These are phyloP conservation scores for Neolentinus lepideus DNA, from an alignment of 1,284 basidiomycete genomes.

Conservation along the genomic window DNA sequence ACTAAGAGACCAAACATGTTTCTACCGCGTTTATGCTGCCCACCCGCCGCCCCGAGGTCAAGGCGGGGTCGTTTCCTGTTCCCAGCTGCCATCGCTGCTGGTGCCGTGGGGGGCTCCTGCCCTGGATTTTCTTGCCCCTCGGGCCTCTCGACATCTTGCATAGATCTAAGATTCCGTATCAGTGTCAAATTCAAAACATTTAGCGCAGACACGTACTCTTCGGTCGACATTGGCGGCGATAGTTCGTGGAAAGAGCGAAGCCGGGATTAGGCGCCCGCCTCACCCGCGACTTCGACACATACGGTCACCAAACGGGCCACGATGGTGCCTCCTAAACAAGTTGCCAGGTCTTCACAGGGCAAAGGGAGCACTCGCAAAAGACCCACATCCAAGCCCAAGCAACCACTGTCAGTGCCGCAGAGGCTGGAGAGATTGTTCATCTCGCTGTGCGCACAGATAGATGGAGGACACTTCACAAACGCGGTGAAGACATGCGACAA, in stretches of 20 bases:
- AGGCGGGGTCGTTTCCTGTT: constrained; percentile 63
- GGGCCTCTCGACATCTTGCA: constrained; percentile 16
- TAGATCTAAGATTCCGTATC: constrained; percentile 6
- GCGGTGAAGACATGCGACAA: constrained; percentile 87
- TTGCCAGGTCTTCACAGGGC: neutral
- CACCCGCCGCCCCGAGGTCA: constrained; percentile 43
- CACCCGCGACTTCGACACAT: constrained; percentile 8
- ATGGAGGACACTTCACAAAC: constrained; percentile 74
- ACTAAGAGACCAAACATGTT: constrained; percentile 76
- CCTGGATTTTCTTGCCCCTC: constrained; percentile 14
- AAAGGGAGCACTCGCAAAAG: neutral
- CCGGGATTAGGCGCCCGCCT: neutral
- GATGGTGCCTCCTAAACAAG: constrained; percentile 10
- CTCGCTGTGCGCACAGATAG: constrained; percentile 77
- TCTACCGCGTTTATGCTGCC: constrained; percentile 74
- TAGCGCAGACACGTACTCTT: constrained; percentile 32
- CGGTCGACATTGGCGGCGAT: constrained; percentile 39
- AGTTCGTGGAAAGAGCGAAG: constrained; percentile 9
- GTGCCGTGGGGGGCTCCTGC: constrained; percentile 15
- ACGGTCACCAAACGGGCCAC: neutral
- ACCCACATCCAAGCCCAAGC: constrained; percentile 26
- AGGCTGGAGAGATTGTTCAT: constrained; percentile 67
- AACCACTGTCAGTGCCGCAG: constrained; percentile 48
- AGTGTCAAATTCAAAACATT: neutral
- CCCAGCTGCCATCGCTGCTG: constrained; percentile 16